These are phyloP conservation scores for Fusarium sp. DNA, from an alignment of 2,329 filamentous ascomycete species.

Conservation along the genomic window DNA sequence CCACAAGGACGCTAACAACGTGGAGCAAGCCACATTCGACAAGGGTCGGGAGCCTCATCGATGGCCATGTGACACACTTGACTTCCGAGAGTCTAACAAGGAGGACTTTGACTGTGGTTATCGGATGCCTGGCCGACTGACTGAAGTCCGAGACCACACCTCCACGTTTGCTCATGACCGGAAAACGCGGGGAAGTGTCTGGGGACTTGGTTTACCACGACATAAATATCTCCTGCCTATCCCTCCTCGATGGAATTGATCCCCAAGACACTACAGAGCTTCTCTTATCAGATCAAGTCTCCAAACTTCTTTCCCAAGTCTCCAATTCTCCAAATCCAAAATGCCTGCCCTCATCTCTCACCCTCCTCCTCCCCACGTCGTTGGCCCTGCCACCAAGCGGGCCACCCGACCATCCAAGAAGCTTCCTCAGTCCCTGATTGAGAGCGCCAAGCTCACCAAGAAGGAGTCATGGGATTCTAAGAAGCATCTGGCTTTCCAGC, in stretches of 20 bases:
- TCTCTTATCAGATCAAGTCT: neutral
- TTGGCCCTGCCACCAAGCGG: conserved; percentile 6
- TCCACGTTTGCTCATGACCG: neutral
- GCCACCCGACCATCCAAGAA: conserved; percentile 2
- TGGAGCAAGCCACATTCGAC: neutral
- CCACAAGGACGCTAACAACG: neutral
- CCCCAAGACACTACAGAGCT: neutral
- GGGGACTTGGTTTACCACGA: neutral
- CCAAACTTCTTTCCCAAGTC: neutral
- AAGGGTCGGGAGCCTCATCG: conserved; percentile 7
- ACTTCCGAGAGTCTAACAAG: neutral
- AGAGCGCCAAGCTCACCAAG: neutral
- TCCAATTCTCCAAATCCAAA: neutral
- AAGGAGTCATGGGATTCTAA: neutral
- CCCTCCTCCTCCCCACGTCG: neutral
- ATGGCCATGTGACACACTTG: neutral
- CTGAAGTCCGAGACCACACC: neutral
- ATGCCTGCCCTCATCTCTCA: conserved; percentile 3
- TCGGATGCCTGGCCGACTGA: conserved; percentile 4
- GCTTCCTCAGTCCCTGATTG: neutral
- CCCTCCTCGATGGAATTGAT: neutral
- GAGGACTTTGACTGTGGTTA: neutral
- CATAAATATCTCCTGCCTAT: neutral
- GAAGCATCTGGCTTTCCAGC: conserved; percentile 34
- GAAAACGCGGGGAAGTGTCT: neutral